Evolutionary conservation across 257 asterid species (phyloP).

Genomic region (Phtheirospermum japonicum): DNA sequence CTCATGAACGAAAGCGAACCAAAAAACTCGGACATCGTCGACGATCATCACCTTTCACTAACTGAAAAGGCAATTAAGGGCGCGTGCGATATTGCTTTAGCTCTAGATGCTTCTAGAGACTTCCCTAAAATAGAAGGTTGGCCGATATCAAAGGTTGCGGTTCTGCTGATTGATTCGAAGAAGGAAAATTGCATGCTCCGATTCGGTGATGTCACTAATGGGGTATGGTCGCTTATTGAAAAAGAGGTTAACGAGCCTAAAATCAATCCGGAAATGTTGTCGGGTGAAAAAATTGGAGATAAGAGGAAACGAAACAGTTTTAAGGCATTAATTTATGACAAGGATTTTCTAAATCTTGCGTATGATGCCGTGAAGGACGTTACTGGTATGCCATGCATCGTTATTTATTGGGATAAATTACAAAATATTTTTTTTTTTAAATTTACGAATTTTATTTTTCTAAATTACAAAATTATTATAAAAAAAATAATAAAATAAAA

Average conservation of each 20-base stretch:
- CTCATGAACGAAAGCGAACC: constrained; percentile 17
- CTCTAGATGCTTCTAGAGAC: constrained; percentile 45
- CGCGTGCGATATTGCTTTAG: constrained; percentile 53
- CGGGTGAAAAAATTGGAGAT: constrained; percentile 18
- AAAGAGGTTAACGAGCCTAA: constrained; percentile 26
- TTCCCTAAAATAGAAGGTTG: constrained; percentile 37
- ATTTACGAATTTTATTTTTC: too few species aligned
- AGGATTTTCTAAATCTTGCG: constrained; percentile 39
- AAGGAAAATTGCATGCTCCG: constrained; percentile 49
- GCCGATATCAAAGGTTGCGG: constrained; percentile 58
- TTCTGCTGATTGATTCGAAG: constrained; percentile 50
- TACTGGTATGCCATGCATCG: constrained; percentile 35
- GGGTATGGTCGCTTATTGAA: constrained; percentile 70
- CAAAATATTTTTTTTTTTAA: too few species aligned
- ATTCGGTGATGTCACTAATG: constrained; percentile 44
- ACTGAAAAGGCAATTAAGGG: constrained; percentile 55
- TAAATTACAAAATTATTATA: too few species aligned
- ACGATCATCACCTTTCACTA: constrained; percentile 42
- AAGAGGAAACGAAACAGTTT: constrained; percentile 39
- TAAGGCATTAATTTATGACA: background rate
- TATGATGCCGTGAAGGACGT: constrained; percentile 46
- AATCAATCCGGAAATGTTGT: constrained; percentile 6
- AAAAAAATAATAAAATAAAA: background rate
- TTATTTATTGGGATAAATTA: constrained; percentile 1
- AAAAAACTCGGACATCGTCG: constrained; percentile 15